Percentiles rank a stretch among this genome's conserved stretches.
These are phyloP conservation scores for Pseudocercospora musae DNA, from an alignment of 2,329 filamentous ascomycete genomes.

Conservation along the genomic window DNA sequence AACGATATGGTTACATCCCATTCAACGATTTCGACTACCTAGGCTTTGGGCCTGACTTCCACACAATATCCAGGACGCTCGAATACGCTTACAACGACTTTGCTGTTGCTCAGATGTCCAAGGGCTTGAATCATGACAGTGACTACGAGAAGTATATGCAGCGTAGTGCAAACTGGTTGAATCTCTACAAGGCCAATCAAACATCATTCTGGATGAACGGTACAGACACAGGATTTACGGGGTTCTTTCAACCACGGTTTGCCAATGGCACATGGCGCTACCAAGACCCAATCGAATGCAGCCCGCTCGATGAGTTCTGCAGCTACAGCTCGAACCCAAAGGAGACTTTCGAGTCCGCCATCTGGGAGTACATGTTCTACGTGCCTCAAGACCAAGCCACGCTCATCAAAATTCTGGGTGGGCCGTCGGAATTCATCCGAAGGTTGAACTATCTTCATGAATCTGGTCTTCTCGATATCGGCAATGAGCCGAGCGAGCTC, in stretches of 20 bases:
- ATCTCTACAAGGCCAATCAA: slow-evolving; percentile 64
- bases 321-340: slow-evolving; percentile 48
- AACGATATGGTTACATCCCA: slow-evolving; percentile 62
- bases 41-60: slow-evolving; percentile 66
- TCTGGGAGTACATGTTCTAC: slow-evolving; percentile 68
- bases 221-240: slow-evolving; percentile 60
- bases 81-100: slow-evolving; percentile 73
- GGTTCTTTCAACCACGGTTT: slow-evolving; percentile 67
- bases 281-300: slow-evolving; percentile 57
- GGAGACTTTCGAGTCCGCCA: slow-evolving; percentile 68
- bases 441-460: slow-evolving; percentile 43
- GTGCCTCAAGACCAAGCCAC: slow-evolving; percentile 42
- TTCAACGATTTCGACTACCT: slow-evolving; percentile 49
- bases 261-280: slow-evolving; percentile 65
- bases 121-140: slow-evolving; percentile 50
- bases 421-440: slow-evolving; percentile 37
- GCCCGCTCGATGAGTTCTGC: slow-evolving; percentile 14
- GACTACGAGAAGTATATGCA: slow-evolving; percentile 59
- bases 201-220: slow-evolving; percentile 52
- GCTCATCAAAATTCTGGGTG: slow-evolving; percentile 40
- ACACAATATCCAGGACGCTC: slow-evolving; percentile 64
- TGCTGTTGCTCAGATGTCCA: slow-evolving; percentile 61
- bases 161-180: slow-evolving; percentile 66
- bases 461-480: slow-evolving; percentile 41
- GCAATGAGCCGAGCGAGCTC: slow-evolving; percentile 44